These are phyloP conservation scores for Rubia occidens DNA, from an alignment of 305 asterid genomes.

Conservation along the genomic window DNA sequence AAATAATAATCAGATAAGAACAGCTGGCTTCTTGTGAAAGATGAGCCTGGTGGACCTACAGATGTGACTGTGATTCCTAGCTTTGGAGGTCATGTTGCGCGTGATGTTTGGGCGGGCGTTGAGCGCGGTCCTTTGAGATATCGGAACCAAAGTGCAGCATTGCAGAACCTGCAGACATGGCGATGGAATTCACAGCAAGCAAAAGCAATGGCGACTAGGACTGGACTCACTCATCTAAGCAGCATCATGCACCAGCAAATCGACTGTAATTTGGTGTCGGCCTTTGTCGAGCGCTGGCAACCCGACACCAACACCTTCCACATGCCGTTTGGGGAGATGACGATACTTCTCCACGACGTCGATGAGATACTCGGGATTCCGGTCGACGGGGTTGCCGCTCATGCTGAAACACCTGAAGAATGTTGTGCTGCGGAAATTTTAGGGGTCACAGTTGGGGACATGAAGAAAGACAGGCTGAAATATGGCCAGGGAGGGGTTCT, in stretches of 20 bases:
- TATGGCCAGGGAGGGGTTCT: background rate
- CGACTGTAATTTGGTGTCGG: background rate
- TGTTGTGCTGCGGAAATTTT: background rate
- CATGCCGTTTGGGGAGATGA: conserved; percentile 1
- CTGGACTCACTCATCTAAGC: background rate
- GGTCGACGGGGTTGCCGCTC: background rate
- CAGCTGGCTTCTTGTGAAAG: background rate
- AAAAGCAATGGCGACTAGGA: background rate
- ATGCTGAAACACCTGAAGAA: background rate
- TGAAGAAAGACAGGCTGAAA: background rate
- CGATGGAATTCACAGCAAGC: background rate
- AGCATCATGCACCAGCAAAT: background rate
- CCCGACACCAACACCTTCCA: conserved; percentile 1
- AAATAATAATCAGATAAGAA: background rate
- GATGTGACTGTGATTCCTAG: background rate
- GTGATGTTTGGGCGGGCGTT: background rate
- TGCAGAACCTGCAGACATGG: background rate
- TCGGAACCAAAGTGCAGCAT: background rate
- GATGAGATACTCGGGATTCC: background rate
- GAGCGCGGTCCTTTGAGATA: background rate
- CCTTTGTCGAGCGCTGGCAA: background rate
- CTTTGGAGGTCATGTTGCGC: background rate
- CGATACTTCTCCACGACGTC: background rate
- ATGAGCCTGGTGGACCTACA: background rate
- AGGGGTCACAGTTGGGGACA: background rate